Evolutionary conservation across 176 grass and related monocot genomes (phyloP).

Genomic region (Puya raimondii): DNA sequence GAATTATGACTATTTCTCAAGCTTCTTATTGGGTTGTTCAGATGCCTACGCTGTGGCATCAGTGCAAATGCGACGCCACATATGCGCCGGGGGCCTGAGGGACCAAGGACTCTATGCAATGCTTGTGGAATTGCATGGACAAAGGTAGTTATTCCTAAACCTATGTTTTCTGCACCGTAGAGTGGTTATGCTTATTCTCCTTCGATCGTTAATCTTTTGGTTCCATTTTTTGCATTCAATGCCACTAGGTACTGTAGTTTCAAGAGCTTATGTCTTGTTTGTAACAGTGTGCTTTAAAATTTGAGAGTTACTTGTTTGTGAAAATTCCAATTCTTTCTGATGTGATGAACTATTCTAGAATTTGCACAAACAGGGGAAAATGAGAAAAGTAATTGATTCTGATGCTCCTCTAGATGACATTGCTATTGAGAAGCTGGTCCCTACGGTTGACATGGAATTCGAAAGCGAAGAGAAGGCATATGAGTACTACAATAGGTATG

Average conservation of each 20-base stretch:
- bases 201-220: background rate
- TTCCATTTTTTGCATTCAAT: conserved; percentile 1
- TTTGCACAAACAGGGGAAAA: conserved; percentile 59
- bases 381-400: conserved; percentile 72
- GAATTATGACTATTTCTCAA: conserved; percentile 28
- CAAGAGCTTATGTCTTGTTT: background rate
- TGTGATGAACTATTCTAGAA: conserved; percentile 21
- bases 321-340: conserved; percentile 7
- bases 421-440: conserved; percentile 45
- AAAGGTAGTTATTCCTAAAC: conserved; percentile 36
- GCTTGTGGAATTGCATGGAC: conserved; percentile 87
- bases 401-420: conserved; percentile 43
- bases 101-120: conserved; percentile 78
- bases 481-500: conserved; percentile 85
- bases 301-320: background rate
- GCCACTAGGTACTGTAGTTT: background rate
- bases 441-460: conserved; percentile 69
- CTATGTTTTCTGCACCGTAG: background rate
- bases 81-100: conserved; percentile 70
- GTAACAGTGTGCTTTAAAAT: background rate
- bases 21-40: conserved; percentile 40
- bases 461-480: conserved; percentile 78
- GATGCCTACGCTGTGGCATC: conserved; percentile 78
- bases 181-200: background rate
- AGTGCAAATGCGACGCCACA: conserved; percentile 63